Evolutionary conservation across 345 rosid species (phyloP), one percentile per base, ranked within the genome.

Genomic region (Zanthoxylum bungeanum): DNA sequence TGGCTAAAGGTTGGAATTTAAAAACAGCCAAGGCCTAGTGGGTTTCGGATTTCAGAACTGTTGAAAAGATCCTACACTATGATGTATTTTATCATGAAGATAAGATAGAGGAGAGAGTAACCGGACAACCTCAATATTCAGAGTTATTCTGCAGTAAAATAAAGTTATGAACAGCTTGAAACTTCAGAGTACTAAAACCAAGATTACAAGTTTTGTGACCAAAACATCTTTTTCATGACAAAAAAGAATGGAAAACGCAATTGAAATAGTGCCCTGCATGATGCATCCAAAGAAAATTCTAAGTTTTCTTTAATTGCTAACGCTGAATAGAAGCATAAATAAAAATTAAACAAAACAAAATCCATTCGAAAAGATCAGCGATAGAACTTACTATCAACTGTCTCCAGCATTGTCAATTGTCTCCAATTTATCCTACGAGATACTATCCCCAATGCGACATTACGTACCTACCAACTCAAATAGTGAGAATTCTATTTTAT

Each of bases 351-450:
- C 14, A 12, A 63, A n/a, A 39, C 39, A 14, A 14, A 5, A 6
- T 17, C 55, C 42, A 7, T 65, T 49, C 4, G 4, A 9, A 30
- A 30, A 40, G 49, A 39, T 25, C 40, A 62, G 56, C n/a, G 11
- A 40, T 28, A 70, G 17, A 70, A 70, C 88, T 84, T 88, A 94
- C 97, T 69, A 66, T 94, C 93, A 71, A 94, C 77, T 17, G 95
- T 89, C 87, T 94, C 98, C 76, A 87, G 80, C 60, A 79, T 70
- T 33, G 98, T 92, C 69, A 94, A 79, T 57, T 83, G 91, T 64
- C 82, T 77, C 98, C 98, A 94, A 78, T 85, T 85, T 80, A 94
- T 90, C 80, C 97, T 86, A 19, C 98, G 89, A 58, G 98, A 90
- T 73, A 94, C 95, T 73, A 94, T 88, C 62, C 97, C 97, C 46